These are phyloP conservation scores for Penicillium simplicissimum DNA, from an alignment of 495 filamentous ascomycete genomes.

Conservation along the genomic window DNA sequence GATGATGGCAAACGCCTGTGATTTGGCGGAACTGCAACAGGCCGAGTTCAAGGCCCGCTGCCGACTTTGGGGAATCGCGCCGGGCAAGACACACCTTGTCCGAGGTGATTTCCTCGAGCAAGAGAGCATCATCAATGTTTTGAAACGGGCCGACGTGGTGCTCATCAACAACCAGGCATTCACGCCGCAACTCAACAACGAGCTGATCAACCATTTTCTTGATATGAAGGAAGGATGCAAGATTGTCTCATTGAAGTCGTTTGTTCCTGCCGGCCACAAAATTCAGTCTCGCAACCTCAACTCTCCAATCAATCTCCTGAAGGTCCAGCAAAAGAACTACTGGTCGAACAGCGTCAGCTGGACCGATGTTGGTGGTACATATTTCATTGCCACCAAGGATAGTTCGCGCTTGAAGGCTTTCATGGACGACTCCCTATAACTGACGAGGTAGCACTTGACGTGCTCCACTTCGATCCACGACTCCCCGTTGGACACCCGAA, in stretches of 20 bases:
- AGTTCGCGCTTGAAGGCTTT: conserved; percentile 53
- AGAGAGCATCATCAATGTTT: conserved; percentile 63
- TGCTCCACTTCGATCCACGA: neutral
- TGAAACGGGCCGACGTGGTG: conserved; percentile 86
- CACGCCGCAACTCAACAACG: conserved; percentile 78
- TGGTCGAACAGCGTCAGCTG: conserved; percentile 86
- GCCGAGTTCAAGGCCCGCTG: conserved; percentile 83
- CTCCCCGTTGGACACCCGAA: conserved; percentile 6
- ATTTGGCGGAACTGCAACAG: conserved; percentile 81
- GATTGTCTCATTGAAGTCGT: conserved; percentile 82
- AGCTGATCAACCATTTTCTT: conserved; percentile 85
- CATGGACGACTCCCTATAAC: conserved; percentile 38
- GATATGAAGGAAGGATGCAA: conserved; percentile 90
- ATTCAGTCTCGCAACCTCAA: conserved; percentile 68
- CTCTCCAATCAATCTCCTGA: conserved; percentile 75
- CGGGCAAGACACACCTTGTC: conserved; percentile 77
- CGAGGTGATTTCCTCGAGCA: conserved; percentile 83
- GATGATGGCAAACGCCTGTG: conserved; percentile 85
- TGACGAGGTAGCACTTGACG: neutral
- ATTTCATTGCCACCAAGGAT: conserved; percentile 87
- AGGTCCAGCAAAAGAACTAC: conserved; percentile 74
- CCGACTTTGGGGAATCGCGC: conserved; percentile 82
- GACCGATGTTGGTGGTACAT: conserved; percentile 80
- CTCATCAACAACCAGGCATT: conserved; percentile 98
- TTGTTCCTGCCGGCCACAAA: conserved; percentile 70